phyloP scores from a whole-genome alignment of 306 rosid species.

The Sechiopsis laciniata region DNA sequence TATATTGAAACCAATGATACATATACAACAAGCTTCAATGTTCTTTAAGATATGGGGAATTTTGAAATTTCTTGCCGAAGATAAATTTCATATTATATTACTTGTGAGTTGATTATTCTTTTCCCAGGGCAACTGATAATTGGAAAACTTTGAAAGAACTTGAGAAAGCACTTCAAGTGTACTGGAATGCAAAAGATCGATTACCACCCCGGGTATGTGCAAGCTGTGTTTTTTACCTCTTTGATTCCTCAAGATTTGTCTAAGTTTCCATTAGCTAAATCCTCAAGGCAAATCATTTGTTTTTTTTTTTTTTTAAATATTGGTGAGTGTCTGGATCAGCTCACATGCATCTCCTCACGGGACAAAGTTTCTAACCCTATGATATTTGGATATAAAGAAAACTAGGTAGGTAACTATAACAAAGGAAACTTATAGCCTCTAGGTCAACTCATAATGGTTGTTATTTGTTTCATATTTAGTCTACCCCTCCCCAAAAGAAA shows the following conservation, averaged over 20 bases:
- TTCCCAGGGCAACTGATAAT: conserved; percentile 62
- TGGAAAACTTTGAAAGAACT: conserved; percentile 90
- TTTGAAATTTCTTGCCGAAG: conserved; percentile 9
- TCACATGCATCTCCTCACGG: too few relatives aligned
- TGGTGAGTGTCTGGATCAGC: too few relatives aligned
- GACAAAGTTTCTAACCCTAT: too few relatives aligned
- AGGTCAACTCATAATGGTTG: too few relatives aligned
- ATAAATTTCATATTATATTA: background rate
- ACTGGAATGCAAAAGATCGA: conserved; percentile 71
- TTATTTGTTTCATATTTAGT: background rate
- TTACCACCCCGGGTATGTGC: conserved; percentile 79
- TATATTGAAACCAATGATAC: background rate
- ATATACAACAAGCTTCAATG: too few relatives aligned
- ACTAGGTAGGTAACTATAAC: too few relatives aligned
- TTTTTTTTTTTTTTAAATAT: too few relatives aligned
- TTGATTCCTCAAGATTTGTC: background rate
- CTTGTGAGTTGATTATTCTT: background rate
- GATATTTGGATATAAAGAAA: too few relatives aligned
- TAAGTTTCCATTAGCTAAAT: background rate
- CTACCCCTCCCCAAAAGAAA: conserved; percentile 3
- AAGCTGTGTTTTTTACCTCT: background rate
- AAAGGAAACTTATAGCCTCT: too few relatives aligned
- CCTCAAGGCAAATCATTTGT: background rate
- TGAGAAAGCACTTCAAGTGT: conserved; percentile 80
- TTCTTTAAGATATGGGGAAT: background rate